phyloP scores from a whole-genome alignment of 164 flowering plant species.

The Piper betle region DNA sequence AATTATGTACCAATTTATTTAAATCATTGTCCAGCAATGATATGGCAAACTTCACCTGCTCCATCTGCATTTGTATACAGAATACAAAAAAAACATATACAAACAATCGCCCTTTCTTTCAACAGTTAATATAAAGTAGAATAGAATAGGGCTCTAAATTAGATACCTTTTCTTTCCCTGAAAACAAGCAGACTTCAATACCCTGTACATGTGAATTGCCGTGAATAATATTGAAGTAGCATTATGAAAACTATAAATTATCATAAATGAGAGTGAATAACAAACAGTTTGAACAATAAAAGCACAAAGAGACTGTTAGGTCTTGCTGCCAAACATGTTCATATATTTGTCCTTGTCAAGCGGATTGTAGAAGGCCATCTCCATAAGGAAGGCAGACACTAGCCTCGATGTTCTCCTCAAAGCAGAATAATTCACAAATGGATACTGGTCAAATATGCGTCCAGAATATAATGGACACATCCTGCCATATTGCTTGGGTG shows the following conservation, averaged over 20 bases:
- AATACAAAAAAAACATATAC: constrained; percentile 2
- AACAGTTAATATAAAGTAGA: neutral
- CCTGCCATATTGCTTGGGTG: too few species aligned
- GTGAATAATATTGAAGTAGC: neutral
- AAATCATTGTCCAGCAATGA: constrained; percentile 66
- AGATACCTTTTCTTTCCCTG: constrained; percentile 60
- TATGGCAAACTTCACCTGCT: constrained; percentile 82
- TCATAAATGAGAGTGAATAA: constrained; percentile 1
- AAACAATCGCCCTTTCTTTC: too few species aligned
- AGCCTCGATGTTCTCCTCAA: too few species aligned
- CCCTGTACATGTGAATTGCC: constrained; percentile 36
- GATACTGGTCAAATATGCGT: too few species aligned
- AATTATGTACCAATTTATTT: constrained; percentile 63
- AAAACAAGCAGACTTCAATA: constrained; percentile 57
- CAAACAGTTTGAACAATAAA: too few species aligned
- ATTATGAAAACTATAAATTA: neutral
- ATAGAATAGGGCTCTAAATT: neutral
- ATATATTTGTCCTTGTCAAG: too few species aligned
- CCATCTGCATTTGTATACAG: constrained; percentile 56
- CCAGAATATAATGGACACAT: too few species aligned
- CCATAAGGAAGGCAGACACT: too few species aligned
- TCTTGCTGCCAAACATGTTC: too few species aligned
- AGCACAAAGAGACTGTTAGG: too few species aligned
- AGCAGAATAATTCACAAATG: too few species aligned
- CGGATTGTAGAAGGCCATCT: too few species aligned